phyloP scores from a whole-genome alignment of 2,329 filamentous ascomycete species.

The Trichocomaceae sp. region DNA sequence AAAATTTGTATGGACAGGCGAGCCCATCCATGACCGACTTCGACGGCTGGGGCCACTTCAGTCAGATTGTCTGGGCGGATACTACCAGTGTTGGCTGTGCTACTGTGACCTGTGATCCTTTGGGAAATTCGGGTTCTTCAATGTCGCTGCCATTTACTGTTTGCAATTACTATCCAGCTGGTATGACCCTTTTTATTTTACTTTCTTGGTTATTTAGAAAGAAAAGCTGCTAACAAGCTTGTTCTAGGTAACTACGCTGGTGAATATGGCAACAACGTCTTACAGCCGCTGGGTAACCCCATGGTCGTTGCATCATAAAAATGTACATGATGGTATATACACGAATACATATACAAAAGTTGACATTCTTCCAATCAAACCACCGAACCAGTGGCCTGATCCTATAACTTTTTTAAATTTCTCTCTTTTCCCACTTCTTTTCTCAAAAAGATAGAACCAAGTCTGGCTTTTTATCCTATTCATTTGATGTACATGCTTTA shows the following conservation, averaged over 20 bases:
- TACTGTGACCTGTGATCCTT: slow-evolving; percentile 39
- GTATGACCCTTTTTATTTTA: slow-evolving; percentile 47
- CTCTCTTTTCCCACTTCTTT: too few species aligned
- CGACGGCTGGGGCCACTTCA: slow-evolving; percentile 65
- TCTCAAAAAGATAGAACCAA: too few species aligned
- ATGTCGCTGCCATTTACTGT: slow-evolving; percentile 64
- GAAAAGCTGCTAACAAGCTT: slow-evolving; percentile 20
- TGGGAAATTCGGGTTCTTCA: slow-evolving; percentile 37
- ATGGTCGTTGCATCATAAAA: slow-evolving; percentile 4
- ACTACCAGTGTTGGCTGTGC: slow-evolving; percentile 59
- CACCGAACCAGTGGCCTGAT: not conserved
- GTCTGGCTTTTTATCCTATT: too few species aligned
- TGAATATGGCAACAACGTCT: slow-evolving; percentile 50
- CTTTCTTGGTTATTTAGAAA: not conserved
- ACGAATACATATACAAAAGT: not conserved
- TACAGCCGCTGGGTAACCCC: slow-evolving; percentile 33
- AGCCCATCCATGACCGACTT: slow-evolving; percentile 59
- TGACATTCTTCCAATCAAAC: not conserved
- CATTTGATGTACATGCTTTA: not conserved
- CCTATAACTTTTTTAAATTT: not conserved
- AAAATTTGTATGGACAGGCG: slow-evolving; percentile 51
- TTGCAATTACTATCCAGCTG: slow-evolving; percentile 76
- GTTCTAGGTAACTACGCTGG: slow-evolving; percentile 48
- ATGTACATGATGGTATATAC: slow-evolving; percentile 1
- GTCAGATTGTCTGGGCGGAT: slow-evolving; percentile 65